A percentile compares a stretch with the other conserved stretches of the same genome.
These are phyloP conservation scores for Lactarius trivialis DNA, from an alignment of 768 basidiomycete species.

Conservation along the genomic window DNA sequence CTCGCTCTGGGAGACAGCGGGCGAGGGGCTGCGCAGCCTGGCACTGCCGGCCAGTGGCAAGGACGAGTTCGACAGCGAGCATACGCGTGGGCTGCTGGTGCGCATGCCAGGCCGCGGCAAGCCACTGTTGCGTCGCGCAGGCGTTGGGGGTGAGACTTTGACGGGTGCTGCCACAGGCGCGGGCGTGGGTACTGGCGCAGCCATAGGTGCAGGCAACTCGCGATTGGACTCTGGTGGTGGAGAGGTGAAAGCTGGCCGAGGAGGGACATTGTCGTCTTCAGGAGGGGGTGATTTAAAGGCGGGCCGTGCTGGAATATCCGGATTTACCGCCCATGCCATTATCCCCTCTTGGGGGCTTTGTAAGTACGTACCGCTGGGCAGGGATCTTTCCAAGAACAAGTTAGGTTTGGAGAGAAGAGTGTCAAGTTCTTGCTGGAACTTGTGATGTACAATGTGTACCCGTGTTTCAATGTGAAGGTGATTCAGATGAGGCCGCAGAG, in stretches of 20 bases:
- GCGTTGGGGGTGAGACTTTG: constrained; percentile 39
- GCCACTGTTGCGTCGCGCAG: constrained; percentile 46
- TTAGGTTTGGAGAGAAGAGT: too few species aligned
- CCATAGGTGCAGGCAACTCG: background rate
- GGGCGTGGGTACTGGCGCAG: constrained; percentile 19
- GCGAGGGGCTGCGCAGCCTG: constrained; percentile 11
- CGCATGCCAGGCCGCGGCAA: constrained; percentile 32
- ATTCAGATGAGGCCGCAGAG: too few species aligned
- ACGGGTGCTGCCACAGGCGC: constrained; percentile 32
- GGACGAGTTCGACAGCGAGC: constrained; percentile 16
- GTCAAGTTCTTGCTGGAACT: too few species aligned
- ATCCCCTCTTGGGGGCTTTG: too few species aligned
- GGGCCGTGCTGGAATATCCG: constrained; percentile 34
- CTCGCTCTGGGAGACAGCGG: constrained; percentile 8
- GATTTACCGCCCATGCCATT: constrained; percentile 20
- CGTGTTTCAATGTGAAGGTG: too few species aligned
- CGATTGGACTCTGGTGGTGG: constrained; percentile 27
- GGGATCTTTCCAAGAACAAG: too few species aligned
- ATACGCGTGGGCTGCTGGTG: constrained; percentile 29
- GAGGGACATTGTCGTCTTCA: constrained; percentile 45
- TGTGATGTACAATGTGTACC: too few species aligned
- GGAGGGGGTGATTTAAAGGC: constrained; percentile 59
- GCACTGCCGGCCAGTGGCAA: constrained; percentile 4
- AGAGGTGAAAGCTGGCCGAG: constrained; percentile 25
- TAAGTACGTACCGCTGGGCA: too few species aligned